These are phyloP conservation scores for Paecilomyces dactylethromorphus DNA, from an alignment of 2,329 filamentous ascomycete genomes.

Conservation along the genomic window DNA sequence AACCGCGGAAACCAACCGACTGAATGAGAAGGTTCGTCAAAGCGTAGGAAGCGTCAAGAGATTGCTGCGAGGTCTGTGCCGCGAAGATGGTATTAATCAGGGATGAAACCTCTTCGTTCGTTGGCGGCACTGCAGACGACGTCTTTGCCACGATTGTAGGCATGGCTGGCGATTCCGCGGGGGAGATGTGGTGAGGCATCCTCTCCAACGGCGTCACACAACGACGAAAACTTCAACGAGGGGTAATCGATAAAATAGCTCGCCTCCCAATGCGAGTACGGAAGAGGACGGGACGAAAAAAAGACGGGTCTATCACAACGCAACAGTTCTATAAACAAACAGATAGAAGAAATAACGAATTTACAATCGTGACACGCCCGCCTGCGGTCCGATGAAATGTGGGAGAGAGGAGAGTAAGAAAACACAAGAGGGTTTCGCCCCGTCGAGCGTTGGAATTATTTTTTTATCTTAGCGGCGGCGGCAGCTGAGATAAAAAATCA, in stretches of 20 bases:
- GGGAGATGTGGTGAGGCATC: constrained; percentile 44
- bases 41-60: constrained; percentile 61
- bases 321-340: not conserved
- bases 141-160: constrained; percentile 44
- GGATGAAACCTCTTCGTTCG: constrained; percentile 58
- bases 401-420: not conserved
- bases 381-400: not conserved
- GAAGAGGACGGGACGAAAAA: not conserved
- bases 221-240: not conserved
- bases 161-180: constrained; percentile 34
- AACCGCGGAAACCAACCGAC: constrained; percentile 58
- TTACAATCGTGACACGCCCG: not conserved
- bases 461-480: not conserved
- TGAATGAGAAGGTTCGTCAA: constrained; percentile 59
- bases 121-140: constrained; percentile 46
- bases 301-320: not conserved
- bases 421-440: not conserved
- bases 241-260: not conserved
- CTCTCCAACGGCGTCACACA: constrained; percentile 9
- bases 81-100: constrained; percentile 63
- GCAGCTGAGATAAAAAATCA: not conserved
- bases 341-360: not conserved
- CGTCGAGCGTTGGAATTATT: not conserved
- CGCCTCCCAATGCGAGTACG: not conserved
- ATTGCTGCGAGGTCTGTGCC: constrained; percentile 61